Evolutionary conservation across 2,329 filamentous ascomycete species (phyloP).

Genomic region (Fusarium veterinarium): DNA sequence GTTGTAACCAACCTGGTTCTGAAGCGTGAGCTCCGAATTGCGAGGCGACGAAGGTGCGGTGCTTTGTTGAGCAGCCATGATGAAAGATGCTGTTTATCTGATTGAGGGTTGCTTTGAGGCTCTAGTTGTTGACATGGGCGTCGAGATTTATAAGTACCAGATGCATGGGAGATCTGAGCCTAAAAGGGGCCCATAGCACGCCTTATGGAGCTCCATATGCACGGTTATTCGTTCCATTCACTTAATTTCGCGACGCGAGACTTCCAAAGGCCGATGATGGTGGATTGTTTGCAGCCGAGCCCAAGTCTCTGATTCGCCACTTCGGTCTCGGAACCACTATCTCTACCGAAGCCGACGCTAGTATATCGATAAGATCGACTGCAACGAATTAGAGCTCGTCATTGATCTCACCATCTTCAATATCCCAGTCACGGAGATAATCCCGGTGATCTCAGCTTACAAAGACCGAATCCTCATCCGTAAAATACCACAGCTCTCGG

Average conservation of each 20-base stretch:
- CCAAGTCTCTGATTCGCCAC: slow-evolving; percentile 1
- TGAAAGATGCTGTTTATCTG: background rate
- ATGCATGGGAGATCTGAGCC: background rate
- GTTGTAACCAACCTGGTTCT: background rate
- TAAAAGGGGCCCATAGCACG: background rate
- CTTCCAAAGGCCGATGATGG: background rate
- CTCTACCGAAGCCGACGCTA: background rate
- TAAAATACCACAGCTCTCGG: background rate
- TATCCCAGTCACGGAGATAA: slow-evolving; percentile 5
- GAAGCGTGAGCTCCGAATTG: slow-evolving; percentile 23
- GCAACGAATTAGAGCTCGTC: background rate
- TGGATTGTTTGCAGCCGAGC: background rate
- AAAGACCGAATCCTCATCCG: slow-evolving; percentile 5
- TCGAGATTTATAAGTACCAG: slow-evolving; percentile 11
- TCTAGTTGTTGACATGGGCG: slow-evolving; percentile 10
- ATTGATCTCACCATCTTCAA: background rate
- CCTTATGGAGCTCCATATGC: slow-evolving; percentile 4
- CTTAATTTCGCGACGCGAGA: slow-evolving; percentile 26
- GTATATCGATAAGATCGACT: background rate
- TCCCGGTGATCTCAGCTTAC: background rate
- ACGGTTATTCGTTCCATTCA: background rate
- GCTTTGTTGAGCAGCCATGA: slow-evolving; percentile 8
- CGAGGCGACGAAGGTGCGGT: slow-evolving; percentile 6
- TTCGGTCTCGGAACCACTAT: background rate
- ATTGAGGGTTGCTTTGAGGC: background rate